phyloP scores from a whole-genome alignment of 192 early-diverging fungal genomes.

The Coemansia sp. region DNA sequence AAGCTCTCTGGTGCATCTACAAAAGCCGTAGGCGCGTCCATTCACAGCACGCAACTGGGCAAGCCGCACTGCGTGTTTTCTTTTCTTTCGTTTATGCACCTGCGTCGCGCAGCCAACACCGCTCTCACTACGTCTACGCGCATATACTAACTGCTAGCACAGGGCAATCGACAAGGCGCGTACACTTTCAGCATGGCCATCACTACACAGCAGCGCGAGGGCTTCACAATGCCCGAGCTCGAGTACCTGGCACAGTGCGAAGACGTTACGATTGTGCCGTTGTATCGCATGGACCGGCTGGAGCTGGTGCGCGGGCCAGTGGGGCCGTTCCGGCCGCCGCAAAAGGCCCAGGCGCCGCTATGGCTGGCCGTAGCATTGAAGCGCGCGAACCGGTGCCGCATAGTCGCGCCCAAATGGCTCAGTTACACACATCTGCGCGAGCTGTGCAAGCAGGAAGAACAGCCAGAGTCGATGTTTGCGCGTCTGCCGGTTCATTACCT shows the following conservation, averaged over 20 bases:
- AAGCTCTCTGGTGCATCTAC: neutral
- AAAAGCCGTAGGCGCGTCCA: neutral
- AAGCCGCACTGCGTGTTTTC: neutral
- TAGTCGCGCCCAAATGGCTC: conserved; percentile 81
- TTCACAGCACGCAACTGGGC: neutral
- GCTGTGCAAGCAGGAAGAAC: conserved; percentile 69
- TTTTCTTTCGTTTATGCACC: neutral
- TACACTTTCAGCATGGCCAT: conserved; percentile 25
- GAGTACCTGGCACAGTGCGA: conserved; percentile 87
- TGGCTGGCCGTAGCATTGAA: conserved; percentile 89
- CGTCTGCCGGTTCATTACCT: conserved; percentile 77
- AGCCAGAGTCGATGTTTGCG: conserved; percentile 62
- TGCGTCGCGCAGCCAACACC: neutral
- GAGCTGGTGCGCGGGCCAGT: conserved; percentile 76
- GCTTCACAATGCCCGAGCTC: conserved; percentile 76
- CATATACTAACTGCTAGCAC: neutral
- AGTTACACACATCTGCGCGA: conserved; percentile 65
- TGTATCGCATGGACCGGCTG: conserved; percentile 66
- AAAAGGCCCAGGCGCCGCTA: conserved; percentile 71
- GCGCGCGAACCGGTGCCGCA: conserved; percentile 75
- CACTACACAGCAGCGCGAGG: conserved; percentile 37
- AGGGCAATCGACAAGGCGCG: neutral
- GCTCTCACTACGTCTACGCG: neutral
- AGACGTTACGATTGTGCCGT: conserved; percentile 70
- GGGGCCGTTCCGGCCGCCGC: conserved; percentile 81